phyloP scores from a whole-genome alignment of 1,284 basidiomycete genomes.

The Xanthoconium separans region DNA sequence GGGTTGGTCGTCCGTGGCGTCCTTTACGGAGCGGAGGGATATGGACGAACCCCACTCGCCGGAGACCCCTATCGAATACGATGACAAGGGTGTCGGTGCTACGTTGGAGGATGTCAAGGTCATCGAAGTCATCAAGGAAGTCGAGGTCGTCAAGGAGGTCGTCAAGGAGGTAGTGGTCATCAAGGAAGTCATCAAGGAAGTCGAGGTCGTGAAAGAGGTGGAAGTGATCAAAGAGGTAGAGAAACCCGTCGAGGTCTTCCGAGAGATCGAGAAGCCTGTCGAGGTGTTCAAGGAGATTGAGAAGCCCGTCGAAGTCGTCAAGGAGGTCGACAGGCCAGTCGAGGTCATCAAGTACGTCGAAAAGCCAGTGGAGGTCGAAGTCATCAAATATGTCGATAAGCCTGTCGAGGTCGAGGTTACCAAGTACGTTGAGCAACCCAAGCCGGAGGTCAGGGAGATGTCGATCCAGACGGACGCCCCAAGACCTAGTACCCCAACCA shows the following conservation, averaged over 20 bases:
- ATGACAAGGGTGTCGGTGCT: constrained; percentile 39
- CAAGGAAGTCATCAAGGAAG: constrained; percentile 47
- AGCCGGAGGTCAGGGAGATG: constrained; percentile 66
- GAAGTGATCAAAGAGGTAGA: constrained; percentile 30
- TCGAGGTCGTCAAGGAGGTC: constrained; percentile 25
- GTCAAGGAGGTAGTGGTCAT: constrained; percentile 30
- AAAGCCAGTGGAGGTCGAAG: constrained; percentile 22
- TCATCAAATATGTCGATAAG: constrained; percentile 31
- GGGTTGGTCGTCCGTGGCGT: constrained; percentile 31
- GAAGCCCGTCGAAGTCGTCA: constrained; percentile 27
- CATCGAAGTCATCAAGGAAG: constrained; percentile 30
- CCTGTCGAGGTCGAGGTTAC: constrained; percentile 29
- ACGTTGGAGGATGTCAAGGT: constrained; percentile 33
- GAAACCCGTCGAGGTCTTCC: constrained; percentile 19
- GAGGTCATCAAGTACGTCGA: constrained; percentile 31
- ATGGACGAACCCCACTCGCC: constrained; percentile 8
- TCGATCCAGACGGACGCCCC: constrained; percentile 77
- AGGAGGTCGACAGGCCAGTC: constrained; percentile 24
- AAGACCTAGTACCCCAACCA: constrained; percentile 43
- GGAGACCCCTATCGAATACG: constrained; percentile 33
- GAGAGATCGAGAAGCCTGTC: constrained; percentile 27
- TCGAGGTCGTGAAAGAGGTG: constrained; percentile 33
- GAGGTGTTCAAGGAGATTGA: constrained; percentile 34
- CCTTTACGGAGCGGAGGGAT: constrained; percentile 15
- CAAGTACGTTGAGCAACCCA: constrained; percentile 39